Percentiles rank a stretch among this genome's conserved stretches.
These are phyloP conservation scores for Malassezia slooffiae DNA, from an alignment of 1,284 basidiomycete species.

Conservation along the genomic window DNA sequence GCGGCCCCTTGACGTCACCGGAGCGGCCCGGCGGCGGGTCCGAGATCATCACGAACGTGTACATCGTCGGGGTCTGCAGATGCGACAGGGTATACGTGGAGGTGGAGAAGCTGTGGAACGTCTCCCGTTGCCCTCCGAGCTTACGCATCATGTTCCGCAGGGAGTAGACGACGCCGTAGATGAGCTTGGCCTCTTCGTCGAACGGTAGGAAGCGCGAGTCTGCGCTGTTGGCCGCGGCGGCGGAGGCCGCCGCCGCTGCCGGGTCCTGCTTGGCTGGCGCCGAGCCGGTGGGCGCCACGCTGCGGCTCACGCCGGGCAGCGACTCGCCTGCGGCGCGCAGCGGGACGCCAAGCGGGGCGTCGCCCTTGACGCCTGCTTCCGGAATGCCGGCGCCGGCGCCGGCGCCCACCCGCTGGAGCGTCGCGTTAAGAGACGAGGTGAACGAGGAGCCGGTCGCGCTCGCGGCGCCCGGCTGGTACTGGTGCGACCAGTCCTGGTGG, in stretches of 20 bases:
- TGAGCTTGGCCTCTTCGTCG: constrained; percentile 93
- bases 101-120: constrained; percentile 80
- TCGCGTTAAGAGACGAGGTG: constrained; percentile 27
- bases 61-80: constrained; percentile 79
- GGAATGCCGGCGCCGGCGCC: neutral
- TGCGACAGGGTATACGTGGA: constrained; percentile 86
- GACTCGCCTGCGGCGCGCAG: constrained; percentile 12
- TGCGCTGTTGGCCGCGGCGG: too few relatives aligned
- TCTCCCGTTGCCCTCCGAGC: constrained; percentile 55
- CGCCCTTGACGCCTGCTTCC: constrained; percentile 3
- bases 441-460: constrained; percentile 17
- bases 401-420: constrained; percentile 24
- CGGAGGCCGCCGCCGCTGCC: neutral
- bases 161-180: constrained; percentile 88
- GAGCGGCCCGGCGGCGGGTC: constrained; percentile 58
- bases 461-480: constrained; percentile 16
- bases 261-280: neutral
- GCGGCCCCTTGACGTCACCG: neutral
- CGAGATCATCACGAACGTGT: constrained; percentile 88
- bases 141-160: constrained; percentile 90
- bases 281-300: neutral
- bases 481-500: constrained; percentile 42
- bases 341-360: neutral
- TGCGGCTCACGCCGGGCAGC: constrained; percentile 20
- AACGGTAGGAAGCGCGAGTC: constrained; percentile 56